Evolutionary conservation across 73 alveolate genomes (phyloP).

Genomic region (Uronychia binucleata): DNA sequence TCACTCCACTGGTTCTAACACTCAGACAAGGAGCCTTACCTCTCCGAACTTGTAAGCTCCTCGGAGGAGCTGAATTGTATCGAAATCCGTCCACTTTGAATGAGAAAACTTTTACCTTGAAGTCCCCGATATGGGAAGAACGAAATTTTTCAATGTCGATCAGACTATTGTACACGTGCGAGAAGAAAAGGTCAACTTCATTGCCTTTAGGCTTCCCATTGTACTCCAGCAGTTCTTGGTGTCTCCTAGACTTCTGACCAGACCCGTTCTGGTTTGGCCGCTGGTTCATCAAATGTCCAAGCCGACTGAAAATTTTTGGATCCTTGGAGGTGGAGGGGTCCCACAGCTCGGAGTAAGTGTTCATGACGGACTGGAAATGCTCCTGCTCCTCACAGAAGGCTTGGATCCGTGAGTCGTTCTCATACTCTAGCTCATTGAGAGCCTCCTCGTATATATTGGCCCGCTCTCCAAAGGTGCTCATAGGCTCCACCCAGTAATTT

Average conservation of each 20-base stretch:
- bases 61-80: neutral
- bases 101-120: neutral
- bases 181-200: neutral
- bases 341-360: neutral
- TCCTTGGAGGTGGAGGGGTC: neutral
- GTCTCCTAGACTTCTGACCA: too few species aligned
- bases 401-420: neutral
- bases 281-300: neutral
- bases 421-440: neutral
- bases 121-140: neutral
- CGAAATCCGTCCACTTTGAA: neutral
- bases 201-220: too few species aligned
- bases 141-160: neutral
- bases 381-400: neutral
- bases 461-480: slow-evolving; percentile 26
- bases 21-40: neutral
- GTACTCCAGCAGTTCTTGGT: too few species aligned
- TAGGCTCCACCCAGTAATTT: slow-evolving; percentile 47
- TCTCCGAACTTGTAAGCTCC: neutral
- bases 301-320: neutral
- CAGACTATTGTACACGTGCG: neutral
- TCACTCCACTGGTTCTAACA: neutral
- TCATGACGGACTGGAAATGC: neutral
- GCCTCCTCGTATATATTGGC: slow-evolving; percentile 15
- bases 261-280: too few species aligned